Percentiles rank a stretch among this genome's conserved stretches.
Evolutionary conservation across 2,329 filamentous ascomycete genomes (phyloP).

Genomic region (Trichoderma lentiforme): DNA sequence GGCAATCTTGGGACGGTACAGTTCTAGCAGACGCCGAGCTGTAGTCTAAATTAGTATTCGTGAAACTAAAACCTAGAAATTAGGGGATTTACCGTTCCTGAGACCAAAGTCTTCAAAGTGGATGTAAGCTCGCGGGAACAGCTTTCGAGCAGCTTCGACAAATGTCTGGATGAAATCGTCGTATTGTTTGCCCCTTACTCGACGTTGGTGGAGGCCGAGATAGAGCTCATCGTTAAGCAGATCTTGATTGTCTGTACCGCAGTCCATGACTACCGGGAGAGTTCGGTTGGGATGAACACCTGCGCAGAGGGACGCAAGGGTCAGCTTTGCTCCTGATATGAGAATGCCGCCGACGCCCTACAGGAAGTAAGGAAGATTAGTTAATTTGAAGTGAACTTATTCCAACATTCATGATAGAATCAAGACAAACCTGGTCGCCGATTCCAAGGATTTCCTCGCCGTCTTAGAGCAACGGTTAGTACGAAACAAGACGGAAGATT

Average conservation of each 20-base stretch:
- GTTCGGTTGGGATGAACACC: slow-evolving; percentile 78
- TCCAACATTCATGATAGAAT: neutral
- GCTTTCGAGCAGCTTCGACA: slow-evolving; percentile 61
- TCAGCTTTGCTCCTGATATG: slow-evolving; percentile 80
- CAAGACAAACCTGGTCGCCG: slow-evolving; percentile 61
- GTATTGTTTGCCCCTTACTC: slow-evolving; percentile 69
- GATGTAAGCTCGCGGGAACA: slow-evolving; percentile 77
- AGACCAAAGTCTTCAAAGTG: slow-evolving; percentile 90
- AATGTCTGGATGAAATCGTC: slow-evolving; percentile 75
- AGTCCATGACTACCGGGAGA: slow-evolving; percentile 79
- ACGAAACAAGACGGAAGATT: neutral
- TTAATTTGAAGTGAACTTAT: too few species aligned
- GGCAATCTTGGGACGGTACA: slow-evolving; percentile 67
- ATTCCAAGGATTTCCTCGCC: slow-evolving; percentile 78
- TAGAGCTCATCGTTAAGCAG: slow-evolving; percentile 76
- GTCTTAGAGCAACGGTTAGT: slow-evolving; percentile 32
- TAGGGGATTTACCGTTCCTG: slow-evolving; percentile 53
- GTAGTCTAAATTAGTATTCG: neutral
- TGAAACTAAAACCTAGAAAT: neutral
- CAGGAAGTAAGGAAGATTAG: too few species aligned
- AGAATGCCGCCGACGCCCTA: slow-evolving; percentile 76
- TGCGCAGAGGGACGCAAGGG: slow-evolving; percentile 80
- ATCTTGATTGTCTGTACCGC: slow-evolving; percentile 76
- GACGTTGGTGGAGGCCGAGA: slow-evolving; percentile 65
- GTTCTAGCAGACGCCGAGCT: slow-evolving; percentile 72